Evolutionary conservation across 345 rosid genomes (phyloP).

Genomic region (Nasturtium officinale): DNA sequence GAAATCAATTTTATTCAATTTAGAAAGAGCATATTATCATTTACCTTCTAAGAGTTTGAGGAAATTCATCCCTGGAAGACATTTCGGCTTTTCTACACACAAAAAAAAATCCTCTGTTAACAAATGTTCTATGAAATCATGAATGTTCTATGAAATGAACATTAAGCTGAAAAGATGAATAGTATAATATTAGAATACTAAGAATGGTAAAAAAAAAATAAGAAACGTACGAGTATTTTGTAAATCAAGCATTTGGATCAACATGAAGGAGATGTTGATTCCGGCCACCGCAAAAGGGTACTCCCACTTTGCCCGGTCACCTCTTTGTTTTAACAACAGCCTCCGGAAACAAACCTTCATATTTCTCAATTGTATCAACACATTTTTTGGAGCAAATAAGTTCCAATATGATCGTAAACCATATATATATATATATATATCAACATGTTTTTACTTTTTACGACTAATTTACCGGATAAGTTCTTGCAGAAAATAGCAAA

Average conservation of each 20-base stretch:
- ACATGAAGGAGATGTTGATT: constrained; percentile 88
- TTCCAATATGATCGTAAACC: background rate
- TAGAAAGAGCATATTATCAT: background rate
- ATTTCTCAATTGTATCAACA: constrained; percentile 53
- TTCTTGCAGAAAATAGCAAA: constrained; percentile 81
- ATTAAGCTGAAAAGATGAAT: background rate
- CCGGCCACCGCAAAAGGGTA: constrained; percentile 99
- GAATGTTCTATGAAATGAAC: background rate
- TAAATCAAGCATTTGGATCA: constrained; percentile 93
- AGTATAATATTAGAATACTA: background rate
- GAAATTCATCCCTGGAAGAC: constrained; percentile 74
- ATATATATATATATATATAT: background rate
- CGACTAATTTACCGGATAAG: constrained; percentile 66
- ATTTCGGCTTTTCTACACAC: constrained; percentile 76
- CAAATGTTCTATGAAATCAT: background rate
- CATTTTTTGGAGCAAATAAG: constrained; percentile 29
- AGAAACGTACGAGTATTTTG: constrained; percentile 53
- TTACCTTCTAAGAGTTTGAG: constrained; percentile 87
- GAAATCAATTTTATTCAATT: background rate
- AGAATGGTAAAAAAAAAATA: background rate
- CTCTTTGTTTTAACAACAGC: constrained; percentile 87
- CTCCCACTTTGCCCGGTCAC: constrained; percentile 88
- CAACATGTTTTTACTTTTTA: constrained; percentile 25
- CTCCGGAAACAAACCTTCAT: constrained; percentile 95
- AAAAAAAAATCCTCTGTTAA: background rate